Evolutionary conservation across 768 basidiomycete species (phyloP), one percentile per base, ranked within the genome.

Genomic region (Chalciporus piperatus): DNA sequence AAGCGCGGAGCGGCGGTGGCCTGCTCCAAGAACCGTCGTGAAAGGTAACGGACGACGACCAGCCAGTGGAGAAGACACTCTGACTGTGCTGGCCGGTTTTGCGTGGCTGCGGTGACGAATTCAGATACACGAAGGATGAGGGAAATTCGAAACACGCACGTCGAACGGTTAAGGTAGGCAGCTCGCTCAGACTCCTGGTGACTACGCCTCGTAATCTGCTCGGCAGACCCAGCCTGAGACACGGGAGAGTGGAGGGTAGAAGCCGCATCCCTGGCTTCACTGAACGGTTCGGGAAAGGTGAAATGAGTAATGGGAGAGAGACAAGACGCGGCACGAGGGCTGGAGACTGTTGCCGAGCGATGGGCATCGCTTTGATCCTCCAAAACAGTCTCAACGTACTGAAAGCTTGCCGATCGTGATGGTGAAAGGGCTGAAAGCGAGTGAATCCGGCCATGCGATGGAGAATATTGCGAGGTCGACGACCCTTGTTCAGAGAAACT

Each of bases 281-380:
- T 10, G 17, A 54, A 56, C 19, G 60, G 51, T 19, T 55, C 49
- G 1, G 51, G 48, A 30, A 65, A 27, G 12, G 48, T 37, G 27
- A 59, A 16, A 39, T 64, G 48, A 4, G 12, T 3, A 16, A 60
- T 58, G 38, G 63, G 61, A 10, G 63, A 60, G 20, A 66, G 61
- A 43, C 41, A 47, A 9, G 23, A 17, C 14, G 22, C 27, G 16
- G 8, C 1, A 17, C 23, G 51, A 40, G 55, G 48, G 33, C 46
- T 59, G 12, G 37, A 33, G 30, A 46, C 9, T 2, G 11, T 9
- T 7, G 28, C 25, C 20, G n/a, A 11, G 12, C 27, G 28, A 41
- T 12, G 14, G 2, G 23, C 41, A 40, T 32, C 37, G 3, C 25
- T 51, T 30, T 32, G 47, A 13, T 32, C 51, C 43, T 43, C 56